Base-by-base conservation (phyloP, 257 asterid species). In the Apocynum venetum region DNA sequence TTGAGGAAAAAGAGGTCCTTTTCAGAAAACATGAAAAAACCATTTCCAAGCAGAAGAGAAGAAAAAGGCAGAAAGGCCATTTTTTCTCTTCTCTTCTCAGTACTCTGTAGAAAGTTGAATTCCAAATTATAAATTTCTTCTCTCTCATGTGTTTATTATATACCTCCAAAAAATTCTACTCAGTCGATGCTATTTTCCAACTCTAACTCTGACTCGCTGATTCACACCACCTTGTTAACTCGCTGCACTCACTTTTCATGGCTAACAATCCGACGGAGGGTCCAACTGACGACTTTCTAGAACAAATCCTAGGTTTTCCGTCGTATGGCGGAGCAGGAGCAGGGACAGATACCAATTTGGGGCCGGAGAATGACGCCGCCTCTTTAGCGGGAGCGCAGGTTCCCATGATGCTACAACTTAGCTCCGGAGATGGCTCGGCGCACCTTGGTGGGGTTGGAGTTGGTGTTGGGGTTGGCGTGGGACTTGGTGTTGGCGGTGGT, bases 251-350 rank as follows among this genome's bases (percentile, higher is more conserved):
- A 71, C 78, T 73, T 41, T 77, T 82, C 8, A 93, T 93, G 99
- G 93, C 97, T 56, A 91, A 89, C 85, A 90, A 96, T 77, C 90
- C 88, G 4, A 82, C 89, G 15, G 98, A 93, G 53, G 76, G 89
- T 48, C 80, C 97, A 0, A 86, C 98, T 48, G 99, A 96, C 82
- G 99, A 96, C 80, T 96, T 96, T 85, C 82, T 96, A 48, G 99
- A 96, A 75, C 97, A 93, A 82, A 85, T 96, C 74, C 76, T 96
- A 38, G 93, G 97, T 72, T 96, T 87, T 76, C 98, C 90, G 44
- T 75, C 88, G 74, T 94, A 91, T 65, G 88, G 83, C 65, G 83
- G 77, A 25, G 78, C 76, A 1, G 82, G 80, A 0, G 68, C 85
- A 0, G 89, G 84, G n/a, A 80, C 82, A 20, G 90, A 89, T 1